Evolutionary conservation across 768 basidiomycete species (phyloP).

Genomic region (Dacryopinax primogenitus): DNA sequence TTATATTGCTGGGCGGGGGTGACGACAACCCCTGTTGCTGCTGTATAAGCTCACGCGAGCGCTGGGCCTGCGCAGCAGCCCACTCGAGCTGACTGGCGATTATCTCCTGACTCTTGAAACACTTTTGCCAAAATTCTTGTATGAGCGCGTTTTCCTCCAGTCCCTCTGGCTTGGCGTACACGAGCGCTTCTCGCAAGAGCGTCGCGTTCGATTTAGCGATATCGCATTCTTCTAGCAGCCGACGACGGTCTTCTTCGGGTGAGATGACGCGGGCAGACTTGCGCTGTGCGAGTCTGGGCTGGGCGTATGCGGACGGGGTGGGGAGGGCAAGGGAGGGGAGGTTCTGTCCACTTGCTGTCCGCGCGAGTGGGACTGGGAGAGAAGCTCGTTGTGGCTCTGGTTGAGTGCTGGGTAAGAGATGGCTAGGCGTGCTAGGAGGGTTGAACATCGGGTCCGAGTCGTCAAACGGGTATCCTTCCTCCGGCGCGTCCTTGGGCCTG

Average conservation of each 20-base stretch:
- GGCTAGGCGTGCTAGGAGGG: constrained; percentile 33
- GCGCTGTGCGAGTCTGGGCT: constrained; percentile 22
- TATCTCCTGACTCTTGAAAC: constrained; percentile 69
- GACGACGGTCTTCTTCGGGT: constrained; percentile 69
- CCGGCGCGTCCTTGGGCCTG: constrained; percentile 67
- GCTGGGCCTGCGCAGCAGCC: too few relatives aligned
- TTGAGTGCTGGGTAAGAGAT: constrained; percentile 6
- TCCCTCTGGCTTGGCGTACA: constrained; percentile 56
- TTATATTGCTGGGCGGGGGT: constrained; percentile 5
- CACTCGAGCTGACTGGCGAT: constrained; percentile 80
- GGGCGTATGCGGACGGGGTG: constrained; percentile 11
- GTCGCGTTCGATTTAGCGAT: constrained; percentile 71
- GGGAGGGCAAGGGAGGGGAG: constrained; percentile 3
- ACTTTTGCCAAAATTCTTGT: constrained; percentile 74
- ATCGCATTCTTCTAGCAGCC: constrained; percentile 73
- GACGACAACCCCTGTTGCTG: not conserved
- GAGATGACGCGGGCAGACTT: constrained; percentile 41
- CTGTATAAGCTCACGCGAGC: too few relatives aligned
- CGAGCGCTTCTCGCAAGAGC: constrained; percentile 57
- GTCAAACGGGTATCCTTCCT: constrained; percentile 70
- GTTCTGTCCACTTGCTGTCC: too few relatives aligned
- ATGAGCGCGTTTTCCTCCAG: constrained; percentile 51
- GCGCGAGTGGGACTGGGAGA: constrained; percentile 15
- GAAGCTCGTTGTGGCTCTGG: constrained; percentile 11
- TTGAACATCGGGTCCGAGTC: constrained; percentile 69